A percentile compares a stretch with the other conserved stretches of the same genome.
Evolutionary conservation across 305 asterid species (phyloP).

Genomic region (Fraxinus floribunda): DNA sequence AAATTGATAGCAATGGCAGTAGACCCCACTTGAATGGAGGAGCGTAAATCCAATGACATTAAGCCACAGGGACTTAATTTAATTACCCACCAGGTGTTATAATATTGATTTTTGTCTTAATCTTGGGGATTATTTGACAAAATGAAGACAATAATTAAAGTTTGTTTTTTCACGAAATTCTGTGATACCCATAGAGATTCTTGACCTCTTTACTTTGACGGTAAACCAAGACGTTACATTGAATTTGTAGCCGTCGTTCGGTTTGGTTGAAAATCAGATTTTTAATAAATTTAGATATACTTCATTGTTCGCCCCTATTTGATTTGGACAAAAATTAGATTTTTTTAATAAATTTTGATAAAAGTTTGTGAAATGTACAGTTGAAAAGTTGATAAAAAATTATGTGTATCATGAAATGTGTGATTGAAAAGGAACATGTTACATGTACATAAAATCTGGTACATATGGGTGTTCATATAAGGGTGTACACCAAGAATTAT

Average conservation of each 20-base stretch:
- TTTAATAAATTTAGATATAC: not conserved
- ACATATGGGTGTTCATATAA: no score
- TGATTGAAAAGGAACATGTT: no score
- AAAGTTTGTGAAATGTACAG: not conserved
- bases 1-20: constrained; percentile 14
- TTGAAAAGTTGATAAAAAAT: no score
- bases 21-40: not conserved
- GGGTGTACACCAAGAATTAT: no score
- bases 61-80: constrained; percentile 32
- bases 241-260: not conserved
- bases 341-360: no score
- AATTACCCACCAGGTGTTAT: constrained; percentile 10
- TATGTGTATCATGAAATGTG: no score
- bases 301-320: not conserved
- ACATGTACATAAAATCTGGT: no score
- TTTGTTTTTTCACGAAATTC: not conserved
- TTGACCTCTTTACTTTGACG: not conserved
- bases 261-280: no score
- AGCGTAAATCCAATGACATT: constrained; percentile 23
- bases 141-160: not conserved
- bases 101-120: constrained; percentile 23
- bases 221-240: not conserved
- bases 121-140: not conserved
- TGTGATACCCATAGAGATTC: not conserved
- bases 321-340: not conserved